Percentiles rank a stretch among this genome's conserved stretches.
These are phyloP conservation scores for Cyberlindnera veronae DNA, from an alignment of 805 yeast species.

Conservation along the genomic window DNA sequence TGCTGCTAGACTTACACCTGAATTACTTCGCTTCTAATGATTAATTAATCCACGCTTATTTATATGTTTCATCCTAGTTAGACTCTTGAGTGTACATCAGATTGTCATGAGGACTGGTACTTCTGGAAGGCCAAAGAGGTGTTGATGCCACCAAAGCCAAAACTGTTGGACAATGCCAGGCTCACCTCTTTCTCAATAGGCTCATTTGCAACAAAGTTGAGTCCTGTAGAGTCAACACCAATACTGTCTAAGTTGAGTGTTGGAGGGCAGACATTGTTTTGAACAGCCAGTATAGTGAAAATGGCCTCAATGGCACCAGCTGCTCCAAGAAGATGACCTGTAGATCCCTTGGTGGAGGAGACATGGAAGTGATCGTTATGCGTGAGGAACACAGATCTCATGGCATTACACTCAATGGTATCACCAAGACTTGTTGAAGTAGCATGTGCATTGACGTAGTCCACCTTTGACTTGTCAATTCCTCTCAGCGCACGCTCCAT, in stretches of 20 bases:
- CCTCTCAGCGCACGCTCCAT: constrained; percentile 71
- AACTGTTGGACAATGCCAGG: constrained; percentile 80
- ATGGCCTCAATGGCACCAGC: constrained; percentile 94
- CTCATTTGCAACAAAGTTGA: constrained; percentile 53
- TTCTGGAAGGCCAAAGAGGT: constrained; percentile 61
- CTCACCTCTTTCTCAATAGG: constrained; percentile 42
- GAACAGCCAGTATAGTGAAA: constrained; percentile 67
- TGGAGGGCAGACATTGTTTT: constrained; percentile 63
- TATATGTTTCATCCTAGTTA: not conserved
- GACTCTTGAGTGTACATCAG: too few relatives aligned
- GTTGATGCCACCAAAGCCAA: constrained; percentile 98
- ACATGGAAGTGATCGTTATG: constrained; percentile 41
- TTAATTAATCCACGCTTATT: not conserved
- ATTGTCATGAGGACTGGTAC: constrained; percentile 11
- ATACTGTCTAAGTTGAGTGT: constrained; percentile 69
- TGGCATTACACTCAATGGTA: constrained; percentile 78
- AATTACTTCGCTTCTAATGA: not conserved
- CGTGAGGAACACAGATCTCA: constrained; percentile 47
- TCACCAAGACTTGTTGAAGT: constrained; percentile 92
- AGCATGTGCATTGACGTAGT: constrained; percentile 93
- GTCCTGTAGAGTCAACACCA: constrained; percentile 43
- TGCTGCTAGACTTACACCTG: not conserved
- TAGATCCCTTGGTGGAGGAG: constrained; percentile 86
- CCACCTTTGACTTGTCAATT: constrained; percentile 47
- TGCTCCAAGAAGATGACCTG: constrained; percentile 93